Base-by-base conservation (phyloP, 2,329 filamentous ascomycete genomes). In the Fusarium virguliforme region DNA sequence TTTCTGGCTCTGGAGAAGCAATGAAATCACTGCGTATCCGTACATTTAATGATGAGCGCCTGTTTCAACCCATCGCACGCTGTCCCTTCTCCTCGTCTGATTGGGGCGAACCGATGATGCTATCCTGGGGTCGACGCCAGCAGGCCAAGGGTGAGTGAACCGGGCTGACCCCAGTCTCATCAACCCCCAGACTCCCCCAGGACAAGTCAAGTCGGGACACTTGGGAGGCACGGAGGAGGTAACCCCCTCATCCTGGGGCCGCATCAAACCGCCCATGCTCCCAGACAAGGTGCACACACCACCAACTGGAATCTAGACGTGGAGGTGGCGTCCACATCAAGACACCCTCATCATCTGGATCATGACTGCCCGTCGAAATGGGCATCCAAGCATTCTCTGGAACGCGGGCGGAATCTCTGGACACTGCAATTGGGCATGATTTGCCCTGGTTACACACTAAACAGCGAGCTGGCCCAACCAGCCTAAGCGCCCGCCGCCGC, bases 321-420 rank as follows among this genome's bases (percentile, higher is more conserved):
- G 43, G 43, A 48, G 43, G 43, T 48, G 43, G 43, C 43, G 43
- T 30, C 43, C 26, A 30, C 43, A 46, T 46, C 41, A 48, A 48
- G 43, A 30, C 43, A 48, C 26, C 22, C 43, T 48, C 26, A 24
- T 48, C 43, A 48, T 48, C 28, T 30, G 28, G 43, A 48, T 30
- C 26, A 30, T 48, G 24, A 48, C 28, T 48, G 43, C 26, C 43
- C 43, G 30, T 48, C 43, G 30, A 48, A 48, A 48, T 30, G 43
- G 28, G 9, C 13, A 48, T 48, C 30, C 43, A 30, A 48, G 43
- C 43, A 48, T 48, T 48, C 43, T 48, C n/a, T 48, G 43, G 43
- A 48, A 48, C 43, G 43, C 43, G 12, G 43, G 26, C 43, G 18
- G 18, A 18, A 48, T 48, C 43, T 48, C 15, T 30, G 43, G 43